A percentile compares a stretch with the other conserved stretches of the same genome.
These are phyloP conservation scores for Fusarium drepaniforme DNA, from an alignment of 2,329 filamentous ascomycete genomes.

Conservation along the genomic window DNA sequence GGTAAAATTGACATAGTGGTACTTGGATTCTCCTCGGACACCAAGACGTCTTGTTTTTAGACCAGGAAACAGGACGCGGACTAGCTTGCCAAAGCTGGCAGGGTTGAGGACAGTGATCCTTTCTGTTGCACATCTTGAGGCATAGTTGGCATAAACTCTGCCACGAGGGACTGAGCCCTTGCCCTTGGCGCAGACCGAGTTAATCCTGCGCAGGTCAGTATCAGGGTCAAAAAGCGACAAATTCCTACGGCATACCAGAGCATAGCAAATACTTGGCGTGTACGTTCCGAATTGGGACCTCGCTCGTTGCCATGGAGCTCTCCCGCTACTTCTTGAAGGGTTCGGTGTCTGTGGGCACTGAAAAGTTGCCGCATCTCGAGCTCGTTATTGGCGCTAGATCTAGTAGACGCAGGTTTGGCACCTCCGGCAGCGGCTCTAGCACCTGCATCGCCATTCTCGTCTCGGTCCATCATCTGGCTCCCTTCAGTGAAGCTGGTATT, in stretches of 20 bases:
- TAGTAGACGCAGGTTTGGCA: conserved; percentile 69
- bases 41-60: conserved; percentile 93
- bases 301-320: conserved; percentile 84
- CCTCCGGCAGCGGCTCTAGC: conserved; percentile 60
- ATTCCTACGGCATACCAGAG: conserved; percentile 72
- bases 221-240: conserved; percentile 21
- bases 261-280: conserved; percentile 90
- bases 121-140: conserved; percentile 90
- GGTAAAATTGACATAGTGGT: conserved; percentile 86
- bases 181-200: conserved; percentile 77
- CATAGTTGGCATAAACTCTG: conserved; percentile 95
- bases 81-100: conserved; percentile 96
- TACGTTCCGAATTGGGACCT: conserved; percentile 84
- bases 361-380: conserved; percentile 84
- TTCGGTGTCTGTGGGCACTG: conserved; percentile 74
- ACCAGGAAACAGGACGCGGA: conserved; percentile 94
- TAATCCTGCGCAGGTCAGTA: conserved; percentile 68
- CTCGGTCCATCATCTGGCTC: conserved; percentile 70
- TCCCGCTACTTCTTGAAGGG: conserved; percentile 77
- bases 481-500: conserved; percentile 70
- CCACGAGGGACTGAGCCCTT: conserved; percentile 92
- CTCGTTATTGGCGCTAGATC: conserved; percentile 83
- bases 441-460: conserved; percentile 69
- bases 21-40: conserved; percentile 96
- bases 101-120: conserved; percentile 96